These are phyloP conservation scores for Cyberlindnera americana DNA, from an alignment of 805 yeast genomes.

Conservation along the genomic window DNA sequence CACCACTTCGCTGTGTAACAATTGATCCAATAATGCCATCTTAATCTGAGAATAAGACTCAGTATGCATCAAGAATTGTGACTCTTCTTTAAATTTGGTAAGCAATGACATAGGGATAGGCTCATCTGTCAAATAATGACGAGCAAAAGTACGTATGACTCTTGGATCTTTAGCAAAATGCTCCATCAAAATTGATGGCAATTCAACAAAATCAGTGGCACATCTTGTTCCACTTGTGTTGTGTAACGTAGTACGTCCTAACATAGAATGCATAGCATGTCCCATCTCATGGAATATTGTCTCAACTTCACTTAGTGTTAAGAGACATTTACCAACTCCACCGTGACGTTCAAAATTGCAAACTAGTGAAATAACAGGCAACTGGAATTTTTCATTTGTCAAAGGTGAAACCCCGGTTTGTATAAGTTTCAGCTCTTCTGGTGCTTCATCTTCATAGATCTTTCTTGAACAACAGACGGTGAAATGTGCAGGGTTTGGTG, in stretches of 20 bases:
- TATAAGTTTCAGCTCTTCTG: slow-evolving; percentile 33
- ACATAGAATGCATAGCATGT: slow-evolving; percentile 97
- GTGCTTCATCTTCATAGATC: slow-evolving; percentile 53
- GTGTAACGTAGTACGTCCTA: slow-evolving; percentile 86
- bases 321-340: slow-evolving; percentile 48
- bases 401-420: slow-evolving; percentile 33
- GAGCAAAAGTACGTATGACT: slow-evolving; percentile 69
- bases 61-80: slow-evolving; percentile 53
- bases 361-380: slow-evolving; percentile 86
- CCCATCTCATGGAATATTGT: slow-evolving; percentile 99
- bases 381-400: slow-evolving; percentile 54
- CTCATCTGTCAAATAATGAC: slow-evolving; percentile 60
- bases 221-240: slow-evolving; percentile 95
- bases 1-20: slow-evolving; percentile 50
- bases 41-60: slow-evolving; percentile 85
- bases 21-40: slow-evolving; percentile 87
- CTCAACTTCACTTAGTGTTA: slow-evolving; percentile 78
- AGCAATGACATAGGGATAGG: slow-evolving; percentile 50
- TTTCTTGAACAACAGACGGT: slow-evolving; percentile 93
- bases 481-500: slow-evolving; percentile 89
- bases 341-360: slow-evolving; percentile 65
- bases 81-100: slow-evolving; percentile 47
- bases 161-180: slow-evolving; percentile 80
- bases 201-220: slow-evolving; percentile 92
- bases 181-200: slow-evolving; percentile 96